phyloP scores from a whole-genome alignment of 805 yeast species.

The Vanderwaltozyma verrucispora region DNA sequence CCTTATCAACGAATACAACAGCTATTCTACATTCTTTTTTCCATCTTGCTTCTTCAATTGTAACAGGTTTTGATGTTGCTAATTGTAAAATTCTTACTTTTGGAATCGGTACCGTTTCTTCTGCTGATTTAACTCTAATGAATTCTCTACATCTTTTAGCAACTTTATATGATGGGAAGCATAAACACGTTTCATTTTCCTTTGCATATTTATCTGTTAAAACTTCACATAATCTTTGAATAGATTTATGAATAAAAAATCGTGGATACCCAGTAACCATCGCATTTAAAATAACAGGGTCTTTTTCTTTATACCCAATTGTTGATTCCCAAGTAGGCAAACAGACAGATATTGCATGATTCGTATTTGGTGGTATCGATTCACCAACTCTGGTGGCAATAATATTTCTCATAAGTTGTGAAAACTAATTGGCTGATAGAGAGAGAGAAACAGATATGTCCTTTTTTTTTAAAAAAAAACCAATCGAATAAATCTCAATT shows the following conservation, averaged over 20 bases:
- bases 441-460: too few relatives aligned
- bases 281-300: constrained; percentile 66
- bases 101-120: constrained; percentile 15
- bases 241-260: constrained; percentile 39
- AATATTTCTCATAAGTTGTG: not conserved
- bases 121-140: constrained; percentile 36
- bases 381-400: constrained; percentile 44
- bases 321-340: constrained; percentile 93
- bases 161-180: constrained; percentile 66
- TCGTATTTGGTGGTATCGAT: constrained; percentile 80
- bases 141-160: constrained; percentile 84
- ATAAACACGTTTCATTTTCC: constrained; percentile 61
- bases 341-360: constrained; percentile 91
- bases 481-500: too few relatives aligned
- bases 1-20: constrained; percentile 63
- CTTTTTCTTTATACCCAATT: constrained; percentile 87
- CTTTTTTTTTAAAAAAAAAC: too few relatives aligned
- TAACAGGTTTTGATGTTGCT: constrained; percentile 56
- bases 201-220: constrained; percentile 66
- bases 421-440: too few relatives aligned
- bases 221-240: constrained; percentile 43
- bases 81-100: constrained; percentile 58
- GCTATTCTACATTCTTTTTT: constrained; percentile 62
- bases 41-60: constrained; percentile 46
- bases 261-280: constrained; percentile 77